A percentile compares a stretch with the other conserved stretches of the same genome.
Conservation (phyloP, 139 green algal species). For the Asterochloris sp. region DNA sequence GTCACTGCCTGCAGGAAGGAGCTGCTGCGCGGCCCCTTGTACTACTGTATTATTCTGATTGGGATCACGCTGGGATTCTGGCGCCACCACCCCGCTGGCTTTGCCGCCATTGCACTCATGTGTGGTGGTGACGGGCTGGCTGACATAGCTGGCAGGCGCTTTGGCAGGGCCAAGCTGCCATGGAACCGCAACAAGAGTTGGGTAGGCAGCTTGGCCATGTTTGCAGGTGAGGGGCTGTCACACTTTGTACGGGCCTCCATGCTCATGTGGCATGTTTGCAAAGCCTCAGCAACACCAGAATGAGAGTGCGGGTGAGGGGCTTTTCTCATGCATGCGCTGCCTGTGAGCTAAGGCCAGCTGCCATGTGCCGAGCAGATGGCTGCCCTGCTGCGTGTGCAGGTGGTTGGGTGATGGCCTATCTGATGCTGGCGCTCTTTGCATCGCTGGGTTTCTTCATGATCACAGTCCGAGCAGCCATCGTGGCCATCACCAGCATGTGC, state of each 20-base stretch:
- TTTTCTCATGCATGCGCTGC: background rate
- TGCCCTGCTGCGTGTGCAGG: conserved; percentile 22
- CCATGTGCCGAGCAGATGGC: background rate
- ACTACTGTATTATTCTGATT: conserved; percentile 79
- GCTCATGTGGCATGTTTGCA: background rate
- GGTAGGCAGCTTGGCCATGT: conserved; percentile 86
- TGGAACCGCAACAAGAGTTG: conserved; percentile 86
- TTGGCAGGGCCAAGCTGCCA: conserved; percentile 64
- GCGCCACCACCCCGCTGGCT: conserved; percentile 53
- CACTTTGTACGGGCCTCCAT: background rate
- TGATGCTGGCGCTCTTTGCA: conserved; percentile 54
- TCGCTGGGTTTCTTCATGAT: conserved; percentile 50
- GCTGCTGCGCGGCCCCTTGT: conserved; percentile 76
- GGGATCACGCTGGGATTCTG: conserved; percentile 71
- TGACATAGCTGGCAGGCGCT: conserved; percentile 86
- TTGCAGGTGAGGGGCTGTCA: conserved; percentile 34
- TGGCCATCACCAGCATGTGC: conserved; percentile 43
- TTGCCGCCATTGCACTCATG: conserved; percentile 72
- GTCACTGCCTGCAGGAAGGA: conserved; percentile 27
- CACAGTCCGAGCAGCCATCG: conserved; percentile 26
- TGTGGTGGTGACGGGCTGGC: conserved; percentile 90
- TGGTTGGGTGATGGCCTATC: conserved; percentile 47
- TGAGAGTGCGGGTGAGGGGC: background rate
- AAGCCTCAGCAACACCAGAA: background rate
- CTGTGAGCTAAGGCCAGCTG: background rate